Base-by-base conservation (phyloP, 495 filamentous ascomycete species). In the Aspergillus steynii region DNA sequence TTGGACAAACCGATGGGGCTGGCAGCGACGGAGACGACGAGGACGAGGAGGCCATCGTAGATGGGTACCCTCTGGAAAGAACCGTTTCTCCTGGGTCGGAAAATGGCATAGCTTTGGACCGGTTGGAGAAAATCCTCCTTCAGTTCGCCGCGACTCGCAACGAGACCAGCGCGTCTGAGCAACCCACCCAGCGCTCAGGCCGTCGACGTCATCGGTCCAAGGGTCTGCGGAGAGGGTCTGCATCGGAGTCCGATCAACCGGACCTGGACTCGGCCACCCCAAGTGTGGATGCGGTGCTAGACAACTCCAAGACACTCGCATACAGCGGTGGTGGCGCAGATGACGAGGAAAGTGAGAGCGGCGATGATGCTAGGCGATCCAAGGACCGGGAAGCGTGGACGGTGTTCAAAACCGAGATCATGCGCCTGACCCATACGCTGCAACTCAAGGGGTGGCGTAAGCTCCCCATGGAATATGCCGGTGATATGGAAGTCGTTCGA, bases 401-500 rank as follows among this genome's bases (percentile, higher is more conserved):
- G 10, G 70, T 70, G 6, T 99, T 99, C 80, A 98, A 97, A 71
- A 85, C 81, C 52, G 94, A 98, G 73, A 95, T 97, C 58, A 79
- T 98, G 61, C 89, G 90, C 48, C 75, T 98, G 52, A 81, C 91
- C 2, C 96, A 98, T 76, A 99, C 95, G 0, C 79, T 99, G 55
- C 84, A 85, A 54, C 82, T 97, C 45, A 93, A 92, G 73, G 88
- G 93, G 5, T 99, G 95, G 95, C 87, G 93, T 52, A 85, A 85
- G 59, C 84, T 99, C 2, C 80, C 91, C 5, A 78, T 96, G 65
- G 91, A 96, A 7, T 67, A 72, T 48, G 85, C 86, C 59, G 76
- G 69, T 46, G 87, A 91, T 28, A 89, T 99, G 50, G 86, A 85
- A 15, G 89, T 98, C 29, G 83, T 90, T 71, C 86, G 93, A 15